A percentile compares a stretch with the other conserved stretches of the same genome.
These are phyloP conservation scores for Penicillium lividum DNA, from an alignment of 495 filamentous ascomycete genomes.

Conservation along the genomic window DNA sequence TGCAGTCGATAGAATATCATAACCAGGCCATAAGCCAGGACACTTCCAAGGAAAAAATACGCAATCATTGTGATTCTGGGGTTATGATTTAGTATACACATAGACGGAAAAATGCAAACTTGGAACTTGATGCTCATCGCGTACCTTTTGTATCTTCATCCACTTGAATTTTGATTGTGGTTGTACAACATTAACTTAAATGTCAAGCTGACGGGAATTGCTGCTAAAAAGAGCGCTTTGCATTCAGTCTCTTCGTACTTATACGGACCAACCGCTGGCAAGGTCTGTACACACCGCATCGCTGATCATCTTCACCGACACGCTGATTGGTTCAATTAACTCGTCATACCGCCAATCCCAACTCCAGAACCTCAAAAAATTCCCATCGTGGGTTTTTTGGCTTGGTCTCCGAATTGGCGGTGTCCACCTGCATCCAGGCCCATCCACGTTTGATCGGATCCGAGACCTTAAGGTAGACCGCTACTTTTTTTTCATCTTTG, in stretches of 20 bases:
- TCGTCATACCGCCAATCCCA: constrained; percentile 16
- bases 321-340: constrained; percentile 10
- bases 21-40: constrained; percentile 26
- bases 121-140: too few relatives aligned
- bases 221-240: neutral
- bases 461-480: constrained; percentile 20
- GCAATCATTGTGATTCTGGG: constrained; percentile 16
- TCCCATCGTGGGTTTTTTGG: constrained; percentile 1
- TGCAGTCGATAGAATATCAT: constrained; percentile 35
- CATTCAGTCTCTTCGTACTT: neutral
- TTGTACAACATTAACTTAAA: neutral
- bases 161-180: neutral
- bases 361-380: constrained; percentile 1
- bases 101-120: neutral
- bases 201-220: neutral
- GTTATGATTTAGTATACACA: neutral
- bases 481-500: constrained; percentile 10
- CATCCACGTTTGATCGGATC: neutral
- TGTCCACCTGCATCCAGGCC: neutral
- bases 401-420: neutral
- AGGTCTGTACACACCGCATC: constrained; percentile 7
- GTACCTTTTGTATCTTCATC: neutral
- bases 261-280: neutral
- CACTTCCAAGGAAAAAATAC: constrained; percentile 27
- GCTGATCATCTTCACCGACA: constrained; percentile 6